Conservation (phyloP, 352 stramenopile genomes). For the Pythium phragmitis region DNA sequence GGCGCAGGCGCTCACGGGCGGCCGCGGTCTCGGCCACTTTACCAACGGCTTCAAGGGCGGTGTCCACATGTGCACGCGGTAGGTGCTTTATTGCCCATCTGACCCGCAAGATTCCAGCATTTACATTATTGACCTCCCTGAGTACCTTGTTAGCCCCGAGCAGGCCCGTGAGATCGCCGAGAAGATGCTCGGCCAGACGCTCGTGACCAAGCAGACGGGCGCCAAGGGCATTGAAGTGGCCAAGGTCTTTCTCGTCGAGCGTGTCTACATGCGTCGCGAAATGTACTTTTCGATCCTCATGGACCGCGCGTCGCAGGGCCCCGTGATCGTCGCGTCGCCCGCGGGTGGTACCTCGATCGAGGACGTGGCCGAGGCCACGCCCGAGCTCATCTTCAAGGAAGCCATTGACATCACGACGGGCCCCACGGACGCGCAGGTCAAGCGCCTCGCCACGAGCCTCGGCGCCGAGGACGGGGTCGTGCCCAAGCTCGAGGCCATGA, state of each 20-base stretch:
- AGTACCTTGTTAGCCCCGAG: conserved; percentile 32
- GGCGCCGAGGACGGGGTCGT: conserved; percentile 50
- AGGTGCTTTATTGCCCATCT: conserved; percentile 4
- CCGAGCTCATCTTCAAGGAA: conserved; percentile 93
- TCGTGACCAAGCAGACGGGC: conserved; percentile 96
- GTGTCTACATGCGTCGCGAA: conserved; percentile 93
- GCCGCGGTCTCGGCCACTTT: conserved; percentile 95
- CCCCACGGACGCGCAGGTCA: conserved; percentile 80
- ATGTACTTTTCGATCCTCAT: conserved; percentile 99
- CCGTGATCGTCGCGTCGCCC: conserved; percentile 95
- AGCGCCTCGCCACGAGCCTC: conserved; percentile 70
- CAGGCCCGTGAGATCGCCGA: conserved; percentile 80
- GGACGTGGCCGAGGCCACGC: conserved; percentile 93
- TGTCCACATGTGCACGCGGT: conserved; percentile 95
- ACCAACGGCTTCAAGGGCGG: conserved; percentile 97
- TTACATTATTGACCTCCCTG: background rate
- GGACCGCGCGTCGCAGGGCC: conserved; percentile 94
- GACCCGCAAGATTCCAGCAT: too few relatives aligned
- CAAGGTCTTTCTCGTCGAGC: conserved; percentile 92
- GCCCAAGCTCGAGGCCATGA: conserved; percentile 71
- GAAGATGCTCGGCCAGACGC: conserved; percentile 93
- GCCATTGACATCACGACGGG: conserved; percentile 94
- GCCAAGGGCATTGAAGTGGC: conserved; percentile 85
- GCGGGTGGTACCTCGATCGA: conserved; percentile 96
- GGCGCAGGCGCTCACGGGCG: conserved; percentile 96